Base-by-base conservation (phyloP, 768 basidiomycete genomes). In the Tricholoma flavovirens region DNA sequence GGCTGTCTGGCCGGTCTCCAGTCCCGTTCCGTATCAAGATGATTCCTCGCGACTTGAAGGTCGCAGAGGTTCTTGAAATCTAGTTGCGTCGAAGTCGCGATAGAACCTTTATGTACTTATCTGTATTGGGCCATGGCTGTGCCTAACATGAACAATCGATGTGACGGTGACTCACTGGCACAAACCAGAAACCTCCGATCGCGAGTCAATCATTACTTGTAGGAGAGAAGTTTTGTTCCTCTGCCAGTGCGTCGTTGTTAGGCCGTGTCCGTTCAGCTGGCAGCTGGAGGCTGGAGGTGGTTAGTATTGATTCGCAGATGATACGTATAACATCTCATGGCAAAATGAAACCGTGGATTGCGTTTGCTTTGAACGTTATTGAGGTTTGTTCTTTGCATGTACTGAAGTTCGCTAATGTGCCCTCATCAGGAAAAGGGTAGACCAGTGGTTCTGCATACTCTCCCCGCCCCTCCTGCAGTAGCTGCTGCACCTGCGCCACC, bases 401-500 rank as follows among this genome's bases (percentile, higher is more conserved):
- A 21, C 22, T 24, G 36, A 12, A 32, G 26, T 36, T 17, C 33
- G 22, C 32, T 29, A 29, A 53, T 33, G 11, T 22, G 32, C 22
- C 40, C 30, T 35, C 32, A 36, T 26, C 59, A 85, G 83, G 72
- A 75, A 59, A 71, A 82, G 53, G 67, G 73, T 21, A 71, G 67
- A 54, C 76, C 82, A 0, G 62, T 88, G 21, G 73, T 80, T 3
- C 69, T 88, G 14, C 86, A 88, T 62, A 87, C 86, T 0, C 69
- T 83, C 3, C 85, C 85, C 4, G 48, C 55, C n/a, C 50, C 57
- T 43, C 64, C 55, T 43, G n/a, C 32, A 40, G 45, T 8, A 10
- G 15, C 15, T 30, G 12, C n/a, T 8, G 8, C 24, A 48, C 12
- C n/a, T 17, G n/a, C 10, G 54, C 60, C 12, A 57, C 32, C 26